phyloP scores from a whole-genome alignment of 148 eudicot genomes.

The Chenopodium album region DNA sequence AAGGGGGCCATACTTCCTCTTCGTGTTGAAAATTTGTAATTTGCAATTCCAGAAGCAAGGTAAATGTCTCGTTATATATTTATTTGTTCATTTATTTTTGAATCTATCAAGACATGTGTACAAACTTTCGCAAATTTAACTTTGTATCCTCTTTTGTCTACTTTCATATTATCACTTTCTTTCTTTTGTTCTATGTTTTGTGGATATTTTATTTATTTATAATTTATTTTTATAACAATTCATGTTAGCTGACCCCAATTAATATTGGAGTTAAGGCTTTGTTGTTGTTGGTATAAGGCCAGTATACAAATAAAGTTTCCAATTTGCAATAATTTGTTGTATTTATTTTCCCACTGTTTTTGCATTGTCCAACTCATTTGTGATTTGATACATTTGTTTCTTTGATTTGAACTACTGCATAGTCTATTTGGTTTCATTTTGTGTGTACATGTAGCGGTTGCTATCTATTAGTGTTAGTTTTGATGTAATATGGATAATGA shows the following conservation, averaged over 20 bases:
- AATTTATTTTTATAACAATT: too few species aligned
- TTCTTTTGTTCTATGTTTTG: too few species aligned
- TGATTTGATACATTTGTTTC: background rate
- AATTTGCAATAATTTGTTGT: background rate
- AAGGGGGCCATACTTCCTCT: constrained; percentile 31
- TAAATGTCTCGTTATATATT: background rate
- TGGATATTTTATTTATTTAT: too few species aligned
- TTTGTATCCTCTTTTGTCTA: too few species aligned
- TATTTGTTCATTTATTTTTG: too few species aligned
- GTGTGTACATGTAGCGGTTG: background rate
- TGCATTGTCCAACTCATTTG: background rate
- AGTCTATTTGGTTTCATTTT: background rate
- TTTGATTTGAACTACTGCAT: too few species aligned
- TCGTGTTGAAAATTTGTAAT: background rate
- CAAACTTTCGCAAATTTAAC: too few species aligned
- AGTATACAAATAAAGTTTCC: background rate
- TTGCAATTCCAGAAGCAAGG: background rate
- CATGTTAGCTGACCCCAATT: too few species aligned
- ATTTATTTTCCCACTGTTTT: background rate
- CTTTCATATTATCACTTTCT: too few species aligned
- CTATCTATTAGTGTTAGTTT: background rate
- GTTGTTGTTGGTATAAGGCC: too few species aligned
- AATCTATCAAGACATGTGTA: too few species aligned
- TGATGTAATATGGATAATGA: background rate
- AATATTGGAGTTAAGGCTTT: too few species aligned